Evolutionary conservation across 2,329 filamentous ascomycete genomes (phyloP).

Genomic region (Emydomyces testavorans): DNA sequence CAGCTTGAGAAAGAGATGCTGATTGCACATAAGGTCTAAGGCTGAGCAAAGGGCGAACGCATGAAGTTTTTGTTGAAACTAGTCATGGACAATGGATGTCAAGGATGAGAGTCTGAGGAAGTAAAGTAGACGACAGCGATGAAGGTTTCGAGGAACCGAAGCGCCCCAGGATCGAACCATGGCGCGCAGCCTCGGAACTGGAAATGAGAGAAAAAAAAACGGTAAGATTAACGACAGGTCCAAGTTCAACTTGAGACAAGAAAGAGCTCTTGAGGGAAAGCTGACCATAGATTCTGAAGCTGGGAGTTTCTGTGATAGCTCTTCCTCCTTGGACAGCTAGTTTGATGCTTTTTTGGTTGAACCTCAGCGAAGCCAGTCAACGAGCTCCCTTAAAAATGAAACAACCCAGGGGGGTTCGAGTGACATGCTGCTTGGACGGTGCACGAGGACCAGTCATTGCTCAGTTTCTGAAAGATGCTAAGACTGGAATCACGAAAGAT

Average conservation of each 20-base stretch:
- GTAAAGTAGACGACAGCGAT: neutral
- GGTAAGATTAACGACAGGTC: conserved; percentile 7
- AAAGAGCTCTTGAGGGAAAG: neutral
- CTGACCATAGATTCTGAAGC: neutral
- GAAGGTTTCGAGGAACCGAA: neutral
- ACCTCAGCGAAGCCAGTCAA: neutral
- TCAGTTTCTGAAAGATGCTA: neutral
- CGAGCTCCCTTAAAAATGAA: conserved; percentile 1
- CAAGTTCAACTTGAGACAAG: neutral
- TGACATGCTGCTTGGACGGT: neutral
- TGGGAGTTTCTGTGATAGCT: neutral
- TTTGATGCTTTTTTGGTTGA: neutral
- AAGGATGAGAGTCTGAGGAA: neutral
- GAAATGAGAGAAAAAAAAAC: neutral
- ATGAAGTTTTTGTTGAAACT: too few relatives aligned
- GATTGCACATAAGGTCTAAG: neutral
- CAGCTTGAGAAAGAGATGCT: neutral
- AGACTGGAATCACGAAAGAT: neutral
- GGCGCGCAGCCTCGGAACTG: neutral
- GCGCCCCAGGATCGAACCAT: neutral
- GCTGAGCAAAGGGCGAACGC: neutral
- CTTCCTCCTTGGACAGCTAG: neutral
- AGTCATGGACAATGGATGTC: too few relatives aligned
- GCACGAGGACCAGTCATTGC: conserved; percentile 9
- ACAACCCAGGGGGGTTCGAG: conserved; percentile 3